These are phyloP conservation scores for Coemansia pectinata DNA, from an alignment of 192 early-diverging fungal species.

Conservation along the genomic window DNA sequence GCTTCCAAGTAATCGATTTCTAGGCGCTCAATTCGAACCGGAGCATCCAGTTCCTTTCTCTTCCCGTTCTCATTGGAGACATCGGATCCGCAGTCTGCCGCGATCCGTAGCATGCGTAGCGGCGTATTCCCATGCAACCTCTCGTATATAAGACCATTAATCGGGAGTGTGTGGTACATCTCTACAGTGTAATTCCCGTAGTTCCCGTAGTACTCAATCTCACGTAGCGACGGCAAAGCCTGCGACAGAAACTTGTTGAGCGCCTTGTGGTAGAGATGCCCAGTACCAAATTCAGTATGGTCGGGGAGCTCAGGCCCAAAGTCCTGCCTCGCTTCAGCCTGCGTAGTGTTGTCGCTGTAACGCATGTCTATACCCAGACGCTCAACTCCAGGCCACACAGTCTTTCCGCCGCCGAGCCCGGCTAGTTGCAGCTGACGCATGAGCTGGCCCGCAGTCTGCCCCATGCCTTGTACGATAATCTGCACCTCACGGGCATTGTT, in stretches of 20 bases:
- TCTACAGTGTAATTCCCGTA: conserved; percentile 7
- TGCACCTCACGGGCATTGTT: not conserved
- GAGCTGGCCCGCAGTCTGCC: not conserved
- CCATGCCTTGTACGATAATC: not conserved
- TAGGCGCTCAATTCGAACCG: too few relatives aligned
- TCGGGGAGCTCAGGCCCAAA: too few relatives aligned
- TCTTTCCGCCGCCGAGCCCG: not conserved
- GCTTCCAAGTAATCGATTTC: too few relatives aligned
- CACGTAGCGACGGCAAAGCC: conserved; percentile 13
- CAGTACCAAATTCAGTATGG: too few relatives aligned
- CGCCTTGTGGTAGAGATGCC: not conserved
- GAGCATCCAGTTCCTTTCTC: too few relatives aligned
- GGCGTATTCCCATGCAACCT: too few relatives aligned
- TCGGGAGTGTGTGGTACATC: too few relatives aligned
- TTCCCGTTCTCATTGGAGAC: too few relatives aligned
- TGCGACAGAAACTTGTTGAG: conserved; percentile 5
- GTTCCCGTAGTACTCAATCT: conserved; percentile 5
- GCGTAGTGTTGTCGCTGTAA: not conserved
- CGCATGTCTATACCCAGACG: not conserved
- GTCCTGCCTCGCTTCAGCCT: too few relatives aligned
- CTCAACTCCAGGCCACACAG: not conserved
- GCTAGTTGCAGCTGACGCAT: not conserved
- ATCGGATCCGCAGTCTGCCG: too few relatives aligned
- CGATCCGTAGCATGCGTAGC: too few relatives aligned
- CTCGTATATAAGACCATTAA: too few relatives aligned